phyloP scores from a whole-genome alignment of 2,329 filamentous ascomycete genomes.

The Penicillium sp. region DNA sequence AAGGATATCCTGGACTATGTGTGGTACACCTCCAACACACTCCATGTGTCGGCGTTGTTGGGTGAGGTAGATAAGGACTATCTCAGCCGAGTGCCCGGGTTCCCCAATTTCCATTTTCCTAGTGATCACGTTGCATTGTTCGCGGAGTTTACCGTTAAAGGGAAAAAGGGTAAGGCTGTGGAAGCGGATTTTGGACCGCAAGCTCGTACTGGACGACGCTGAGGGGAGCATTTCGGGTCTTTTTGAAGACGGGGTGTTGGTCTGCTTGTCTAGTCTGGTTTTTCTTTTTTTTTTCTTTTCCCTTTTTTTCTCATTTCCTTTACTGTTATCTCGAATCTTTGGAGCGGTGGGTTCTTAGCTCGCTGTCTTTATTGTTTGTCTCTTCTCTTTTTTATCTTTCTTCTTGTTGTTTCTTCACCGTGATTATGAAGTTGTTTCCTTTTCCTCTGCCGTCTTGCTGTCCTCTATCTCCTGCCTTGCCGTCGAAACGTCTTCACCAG shows the following conservation, averaged over 20 bases:
- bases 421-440: conserved; percentile 25
- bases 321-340: conserved; percentile 40
- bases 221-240: conserved; percentile 36
- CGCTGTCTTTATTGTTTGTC: conserved; percentile 27
- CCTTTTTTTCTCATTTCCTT: conserved; percentile 2
- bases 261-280: conserved; percentile 35
- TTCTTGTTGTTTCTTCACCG: conserved; percentile 11
- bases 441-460: conserved; percentile 12
- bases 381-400: conserved; percentile 17
- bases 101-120: conserved; percentile 91
- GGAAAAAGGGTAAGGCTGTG: conserved; percentile 70
- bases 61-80: conserved; percentile 83
- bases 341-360: conserved; percentile 25
- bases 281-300: too few species aligned
- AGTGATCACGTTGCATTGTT: conserved; percentile 87
- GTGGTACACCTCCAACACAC: conserved; percentile 89
- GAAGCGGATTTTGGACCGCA: conserved; percentile 60
- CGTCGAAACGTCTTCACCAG: conserved; percentile 10
- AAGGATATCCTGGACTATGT: conserved; percentile 92
- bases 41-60: conserved; percentile 77
- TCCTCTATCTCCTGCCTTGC: conserved; percentile 14
- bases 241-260: conserved; percentile 28
- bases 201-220: conserved; percentile 30
- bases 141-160: conserved; percentile 84
- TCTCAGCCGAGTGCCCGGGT: conserved; percentile 79